These are phyloP conservation scores for Cercospora sp. DNA, from an alignment of 2,329 filamentous ascomycete genomes.

Conservation along the genomic window DNA sequence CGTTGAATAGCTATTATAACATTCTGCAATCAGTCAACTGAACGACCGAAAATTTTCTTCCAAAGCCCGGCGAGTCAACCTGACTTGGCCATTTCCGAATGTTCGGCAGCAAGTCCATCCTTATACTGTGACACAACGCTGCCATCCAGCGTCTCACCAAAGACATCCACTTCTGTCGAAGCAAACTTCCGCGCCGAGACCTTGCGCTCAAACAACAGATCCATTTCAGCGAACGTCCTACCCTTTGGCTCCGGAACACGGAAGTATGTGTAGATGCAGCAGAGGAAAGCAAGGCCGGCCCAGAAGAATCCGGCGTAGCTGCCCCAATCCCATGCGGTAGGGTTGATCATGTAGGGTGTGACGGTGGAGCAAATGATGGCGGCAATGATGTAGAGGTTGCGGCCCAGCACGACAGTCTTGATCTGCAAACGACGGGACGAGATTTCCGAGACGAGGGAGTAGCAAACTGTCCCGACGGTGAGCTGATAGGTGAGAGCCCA, in stretches of 20 bases:
- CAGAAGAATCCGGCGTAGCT: constrained; percentile 85
- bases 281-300: constrained; percentile 76
- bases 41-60: not conserved
- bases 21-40: not conserved
- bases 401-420: constrained; percentile 86
- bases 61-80: constrained; percentile 2
- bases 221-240: constrained; percentile 81
- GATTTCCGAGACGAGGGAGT: constrained; percentile 82
- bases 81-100: constrained; percentile 25
- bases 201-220: constrained; percentile 75
- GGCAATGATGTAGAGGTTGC: constrained; percentile 74
- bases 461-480: constrained; percentile 85
- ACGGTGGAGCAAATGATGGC: constrained; percentile 78
- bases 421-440: constrained; percentile 81
- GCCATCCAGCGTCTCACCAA: constrained; percentile 44
- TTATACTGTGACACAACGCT: constrained; percentile 29
- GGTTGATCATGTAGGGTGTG: constrained; percentile 92
- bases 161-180: constrained; percentile 57
- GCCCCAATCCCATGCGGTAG: constrained; percentile 80
- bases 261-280: constrained; percentile 79
- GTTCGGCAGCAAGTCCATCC: constrained; percentile 20
- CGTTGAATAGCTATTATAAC: not conserved
- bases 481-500: constrained; percentile 85
- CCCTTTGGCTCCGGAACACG: constrained; percentile 77
- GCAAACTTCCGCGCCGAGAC: constrained; percentile 74